Evolutionary conservation across 805 yeast species (phyloP).

Genomic region (Ogataea dorogensis): DNA sequence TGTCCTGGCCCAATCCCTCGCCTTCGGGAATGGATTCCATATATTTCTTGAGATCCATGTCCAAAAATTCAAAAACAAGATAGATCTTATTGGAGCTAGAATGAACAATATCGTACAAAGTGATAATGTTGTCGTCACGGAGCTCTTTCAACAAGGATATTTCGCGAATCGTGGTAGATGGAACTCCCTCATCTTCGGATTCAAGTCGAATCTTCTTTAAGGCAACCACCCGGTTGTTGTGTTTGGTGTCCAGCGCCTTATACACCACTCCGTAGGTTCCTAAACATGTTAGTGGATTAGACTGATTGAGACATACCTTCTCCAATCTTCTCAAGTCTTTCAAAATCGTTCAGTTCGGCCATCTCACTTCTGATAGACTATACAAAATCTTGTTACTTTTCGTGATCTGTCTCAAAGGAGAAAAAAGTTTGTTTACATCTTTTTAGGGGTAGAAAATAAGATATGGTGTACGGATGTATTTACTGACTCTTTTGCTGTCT

Average conservation of each 20-base stretch:
- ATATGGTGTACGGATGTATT: conserved; percentile 8
- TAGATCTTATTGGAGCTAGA: conserved; percentile 90
- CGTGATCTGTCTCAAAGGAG: conserved; percentile 21
- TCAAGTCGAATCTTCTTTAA: conserved; percentile 92
- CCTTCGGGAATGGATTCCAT: conserved; percentile 95
- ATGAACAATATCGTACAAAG: conserved; percentile 91
- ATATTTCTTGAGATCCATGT: conserved; percentile 90
- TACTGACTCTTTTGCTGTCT: conserved; percentile 8
- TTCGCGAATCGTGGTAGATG: conserved; percentile 96
- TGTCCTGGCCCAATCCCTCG: conserved; percentile 81
- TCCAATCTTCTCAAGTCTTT: conserved; percentile 93
- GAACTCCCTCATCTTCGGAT: conserved; percentile 97
- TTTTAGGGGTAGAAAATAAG: conserved; percentile 4
- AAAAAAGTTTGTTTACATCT: conserved; percentile 20
- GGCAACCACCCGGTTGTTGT: conserved; percentile 93
- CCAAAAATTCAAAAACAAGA: conserved; percentile 89
- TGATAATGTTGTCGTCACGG: conserved; percentile 89
- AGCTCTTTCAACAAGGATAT: conserved; percentile 91
- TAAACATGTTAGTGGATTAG: conserved; percentile 16
- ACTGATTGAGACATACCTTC: conserved; percentile 59
- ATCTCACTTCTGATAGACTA: conserved; percentile 34
- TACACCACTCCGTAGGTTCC: conserved; percentile 98
- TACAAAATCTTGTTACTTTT: conserved; percentile 3
- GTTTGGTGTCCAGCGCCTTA: conserved; percentile 86
- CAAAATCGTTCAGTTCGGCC: conserved; percentile 90